Evolutionary conservation across 495 filamentous ascomycete species (phyloP), one percentile per base, ranked within the genome.

Genomic region (Lepidopterella palustris): DNA sequence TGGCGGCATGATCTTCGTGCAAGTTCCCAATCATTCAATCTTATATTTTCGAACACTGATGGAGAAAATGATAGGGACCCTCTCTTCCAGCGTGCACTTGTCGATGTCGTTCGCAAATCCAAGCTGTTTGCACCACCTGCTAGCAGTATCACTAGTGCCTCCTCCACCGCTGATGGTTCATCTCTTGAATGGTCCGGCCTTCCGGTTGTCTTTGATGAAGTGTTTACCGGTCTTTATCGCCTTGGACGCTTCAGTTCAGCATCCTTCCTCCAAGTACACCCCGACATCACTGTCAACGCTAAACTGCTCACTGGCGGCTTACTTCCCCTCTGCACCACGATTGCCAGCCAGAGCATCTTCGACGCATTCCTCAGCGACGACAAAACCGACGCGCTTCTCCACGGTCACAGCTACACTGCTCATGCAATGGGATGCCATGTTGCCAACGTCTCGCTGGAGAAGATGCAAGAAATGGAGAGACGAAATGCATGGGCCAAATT

Each of bases 331-430:
- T 85, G 83, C 64, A 77, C 79, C 1, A 92, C 88, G 0, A 70
- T 84, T 1, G 87, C 87, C 2, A 87, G 84, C 60, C 73, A 88
- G 52, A 81, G 79, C 51, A 85, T 92, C 50, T 92, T 88, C 65
- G 60, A 81, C n/a, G 79, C 83, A 1, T 90, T 90, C 61, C 71
- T 80, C 3, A 81, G 82, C 26, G 76, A 77, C 0, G 79, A 87
- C 35, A 90, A 89, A 74, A 79, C 78, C 11, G 84, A 88, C 58
- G 87, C 87, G 0, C 71, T 92, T 31, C 76, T 92, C 31, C 88
- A 92, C 63, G 88, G 87, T 0, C 87, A 92, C 71, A 89, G 86
- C 65, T 92, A 92, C 64, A 92, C 88, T 0, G 88, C 87, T 2
- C 87, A 92, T 68, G 76, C 88, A 0, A 78, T 90, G 8, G 88